Evolutionary conservation across 495 filamentous ascomycete genomes (phyloP).

Genomic region (Viridothelium virens): DNA sequence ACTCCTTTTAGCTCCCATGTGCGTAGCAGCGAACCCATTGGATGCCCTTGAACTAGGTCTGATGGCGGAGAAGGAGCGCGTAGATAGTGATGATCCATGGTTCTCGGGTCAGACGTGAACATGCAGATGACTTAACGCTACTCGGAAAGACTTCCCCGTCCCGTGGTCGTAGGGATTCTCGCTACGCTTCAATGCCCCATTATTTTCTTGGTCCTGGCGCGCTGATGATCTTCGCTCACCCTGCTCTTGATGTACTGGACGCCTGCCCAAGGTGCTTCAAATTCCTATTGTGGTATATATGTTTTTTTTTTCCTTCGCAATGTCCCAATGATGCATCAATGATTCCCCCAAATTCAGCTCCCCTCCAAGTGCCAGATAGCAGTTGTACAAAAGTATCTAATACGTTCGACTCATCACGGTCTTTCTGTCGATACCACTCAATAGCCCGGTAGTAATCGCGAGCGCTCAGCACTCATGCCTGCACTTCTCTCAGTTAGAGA

Average conservation of each 20-base stretch:
- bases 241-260: too few species aligned
- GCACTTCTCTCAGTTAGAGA: not conserved
- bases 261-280: too few species aligned
- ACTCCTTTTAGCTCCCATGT: too few species aligned
- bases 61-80: not conserved
- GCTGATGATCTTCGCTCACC: too few species aligned
- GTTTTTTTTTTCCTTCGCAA: not conserved
- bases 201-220: too few species aligned
- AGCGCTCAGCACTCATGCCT: not conserved
- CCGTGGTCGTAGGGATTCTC: not conserved
- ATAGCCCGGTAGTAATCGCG: not conserved
- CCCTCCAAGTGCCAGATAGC: not conserved
- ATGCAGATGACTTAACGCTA: not conserved
- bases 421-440: not conserved
- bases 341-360: not conserved
- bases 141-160: not conserved
- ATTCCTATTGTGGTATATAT: not conserved
- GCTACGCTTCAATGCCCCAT: not conserved
- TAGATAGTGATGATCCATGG: not conserved
- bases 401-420: not conserved
- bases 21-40: too few species aligned
- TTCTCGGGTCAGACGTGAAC: not conserved
- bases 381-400: not conserved
- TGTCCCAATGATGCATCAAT: not conserved
- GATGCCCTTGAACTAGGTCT: not conserved